Evolutionary conservation across 352 stramenopile species (phyloP).

Genomic region (Phytophthora tubulina): DNA sequence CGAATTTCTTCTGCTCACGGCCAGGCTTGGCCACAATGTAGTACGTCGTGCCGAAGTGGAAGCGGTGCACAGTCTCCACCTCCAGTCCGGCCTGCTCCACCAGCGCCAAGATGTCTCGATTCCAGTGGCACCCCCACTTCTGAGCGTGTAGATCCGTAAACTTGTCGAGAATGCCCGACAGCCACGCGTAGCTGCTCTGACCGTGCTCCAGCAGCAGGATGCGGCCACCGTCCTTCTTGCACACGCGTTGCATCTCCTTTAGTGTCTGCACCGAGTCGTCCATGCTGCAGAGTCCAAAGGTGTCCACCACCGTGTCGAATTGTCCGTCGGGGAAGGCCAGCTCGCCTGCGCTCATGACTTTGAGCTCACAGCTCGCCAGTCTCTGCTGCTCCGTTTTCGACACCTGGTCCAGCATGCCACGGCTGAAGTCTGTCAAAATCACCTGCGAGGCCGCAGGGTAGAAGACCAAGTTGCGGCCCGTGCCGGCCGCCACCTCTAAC

Average conservation of each 20-base stretch:
- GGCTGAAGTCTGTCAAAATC: constrained; percentile 80
- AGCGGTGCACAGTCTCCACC: constrained; percentile 88
- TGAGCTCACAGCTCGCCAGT: constrained; percentile 44
- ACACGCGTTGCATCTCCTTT: constrained; percentile 95
- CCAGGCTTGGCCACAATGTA: constrained; percentile 79
- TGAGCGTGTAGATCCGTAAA: constrained; percentile 92
- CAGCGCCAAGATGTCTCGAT: constrained; percentile 94
- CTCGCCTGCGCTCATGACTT: constrained; percentile 67
- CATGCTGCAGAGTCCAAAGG: constrained; percentile 97
- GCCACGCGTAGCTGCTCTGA: constrained; percentile 88
- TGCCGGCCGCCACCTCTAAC: constrained; percentile 96
- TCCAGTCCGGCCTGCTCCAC: constrained; percentile 88
- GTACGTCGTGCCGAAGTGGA: constrained; percentile 97
- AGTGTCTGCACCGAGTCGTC: constrained; percentile 93
- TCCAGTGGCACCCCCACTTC: constrained; percentile 97
- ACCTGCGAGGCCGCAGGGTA: constrained; percentile 71
- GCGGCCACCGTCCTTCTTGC: constrained; percentile 72
- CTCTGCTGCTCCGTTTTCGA: constrained; percentile 28
- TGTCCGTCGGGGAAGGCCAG: constrained; percentile 73
- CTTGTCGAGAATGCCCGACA: constrained; percentile 94
- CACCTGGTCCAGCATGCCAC: constrained; percentile 79
- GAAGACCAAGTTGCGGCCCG: constrained; percentile 93
- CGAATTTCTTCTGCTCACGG: not conserved
- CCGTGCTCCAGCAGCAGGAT: constrained; percentile 97
- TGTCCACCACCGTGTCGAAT: constrained; percentile 97